phyloP scores from a whole-genome alignment of 1,139 yeast species.

The Geotrichum aggregatum region DNA sequence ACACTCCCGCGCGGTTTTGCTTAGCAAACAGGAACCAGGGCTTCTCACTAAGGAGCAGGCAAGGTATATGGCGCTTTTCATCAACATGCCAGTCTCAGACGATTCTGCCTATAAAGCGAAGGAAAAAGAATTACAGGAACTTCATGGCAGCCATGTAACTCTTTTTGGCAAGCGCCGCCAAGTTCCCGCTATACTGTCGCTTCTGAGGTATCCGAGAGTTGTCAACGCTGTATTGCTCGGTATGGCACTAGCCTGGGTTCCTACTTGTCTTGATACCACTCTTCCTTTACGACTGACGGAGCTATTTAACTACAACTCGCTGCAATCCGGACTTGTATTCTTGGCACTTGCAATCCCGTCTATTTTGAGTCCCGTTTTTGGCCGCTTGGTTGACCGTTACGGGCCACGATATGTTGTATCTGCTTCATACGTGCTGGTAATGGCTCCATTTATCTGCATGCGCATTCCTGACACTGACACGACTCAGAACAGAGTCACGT shows the following conservation, averaged over 20 bases:
- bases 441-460: conserved; percentile 32
- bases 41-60: not conserved
- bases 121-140: not conserved
- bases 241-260: conserved; percentile 34
- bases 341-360: conserved; percentile 37
- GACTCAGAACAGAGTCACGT: conserved; percentile 30
- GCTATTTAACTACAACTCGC: conserved; percentile 34
- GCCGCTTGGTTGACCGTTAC: conserved; percentile 32
- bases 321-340: conserved; percentile 35
- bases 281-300: conserved; percentile 34
- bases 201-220: conserved; percentile 28
- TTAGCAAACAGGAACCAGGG: not conserved
- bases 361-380: conserved; percentile 35
- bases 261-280: conserved; percentile 36
- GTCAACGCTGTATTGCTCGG: conserved; percentile 30
- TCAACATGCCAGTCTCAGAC: not conserved
- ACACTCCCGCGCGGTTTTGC: conserved; percentile 5
- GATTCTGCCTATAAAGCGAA: conserved; percentile 1
- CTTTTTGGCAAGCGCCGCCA: not conserved
- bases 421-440: conserved; percentile 29
- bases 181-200: conserved; percentile 27
- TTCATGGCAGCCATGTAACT: not conserved
- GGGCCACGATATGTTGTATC: conserved; percentile 32
- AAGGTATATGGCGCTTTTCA: conserved; percentile 8
- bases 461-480: conserved; percentile 31